A percentile compares a stretch with the other conserved stretches of the same genome.
Conservation (phyloP, 2,329 filamentous ascomycete genomes). For the Epichloe sibirici region DNA sequence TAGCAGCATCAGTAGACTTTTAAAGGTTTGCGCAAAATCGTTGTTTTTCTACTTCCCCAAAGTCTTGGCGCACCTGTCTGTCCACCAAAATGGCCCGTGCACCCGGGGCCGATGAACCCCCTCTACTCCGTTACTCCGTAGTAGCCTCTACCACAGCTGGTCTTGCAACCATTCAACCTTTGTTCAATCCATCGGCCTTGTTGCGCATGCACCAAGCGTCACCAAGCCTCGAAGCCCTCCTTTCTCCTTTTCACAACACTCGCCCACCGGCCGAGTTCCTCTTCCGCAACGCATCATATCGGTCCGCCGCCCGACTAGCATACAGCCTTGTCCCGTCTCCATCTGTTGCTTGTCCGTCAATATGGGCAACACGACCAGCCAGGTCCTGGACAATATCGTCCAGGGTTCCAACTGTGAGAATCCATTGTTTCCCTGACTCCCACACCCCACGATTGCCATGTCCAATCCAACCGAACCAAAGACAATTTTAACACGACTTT, state of each 20-base stretch:
- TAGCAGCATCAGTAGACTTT: too few relatives aligned
- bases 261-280: not conserved
- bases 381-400: conserved; percentile 88
- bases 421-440: not conserved
- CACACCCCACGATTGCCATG: too few relatives aligned
- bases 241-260: not conserved
- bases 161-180: not conserved
- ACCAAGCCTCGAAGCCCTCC: not conserved
- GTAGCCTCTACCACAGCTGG: not conserved
- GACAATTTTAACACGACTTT: conserved; percentile 6
- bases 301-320: not conserved
- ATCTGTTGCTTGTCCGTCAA: conserved; percentile 5
- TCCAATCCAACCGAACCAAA: not conserved
- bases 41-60: too few relatives aligned
- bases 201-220: not conserved
- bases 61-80: not conserved
- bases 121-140: not conserved
- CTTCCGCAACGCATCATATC: not conserved
- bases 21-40: too few relatives aligned
- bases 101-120: conserved; percentile 2
- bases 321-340: not conserved
- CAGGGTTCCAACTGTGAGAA: conserved; percentile 83
- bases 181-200: not conserved
- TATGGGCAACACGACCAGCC: conserved; percentile 59
- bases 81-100: conserved; percentile 8